A percentile compares a stretch with the other conserved stretches of the same genome.
These are phyloP conservation scores for Dictyophora rubrovolvata DNA, from an alignment of 768 basidiomycete genomes.

Conservation along the genomic window DNA sequence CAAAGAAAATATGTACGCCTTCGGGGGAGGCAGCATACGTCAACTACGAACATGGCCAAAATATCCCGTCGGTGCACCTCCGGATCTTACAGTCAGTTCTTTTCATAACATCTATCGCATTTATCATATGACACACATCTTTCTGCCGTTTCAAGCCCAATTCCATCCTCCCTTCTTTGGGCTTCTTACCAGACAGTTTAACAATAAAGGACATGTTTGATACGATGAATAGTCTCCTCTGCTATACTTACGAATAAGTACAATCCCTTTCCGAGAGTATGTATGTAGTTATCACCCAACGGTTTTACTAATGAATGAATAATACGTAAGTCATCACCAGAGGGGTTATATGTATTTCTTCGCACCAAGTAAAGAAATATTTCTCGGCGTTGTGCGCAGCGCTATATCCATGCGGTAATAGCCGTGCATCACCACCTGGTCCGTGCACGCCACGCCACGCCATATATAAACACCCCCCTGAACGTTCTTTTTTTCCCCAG, in stretches of 20 bases:
- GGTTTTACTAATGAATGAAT: no score
- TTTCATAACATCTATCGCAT: background rate
- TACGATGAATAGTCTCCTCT: slow-evolving; percentile 23
- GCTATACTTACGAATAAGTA: slow-evolving; percentile 26
- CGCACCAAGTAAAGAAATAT: no score
- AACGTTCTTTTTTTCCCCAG: slow-evolving; percentile 30
- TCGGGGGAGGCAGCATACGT: slow-evolving; percentile 23
- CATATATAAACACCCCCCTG: slow-evolving; percentile 22
- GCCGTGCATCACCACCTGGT: background rate
- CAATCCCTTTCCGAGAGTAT: background rate
- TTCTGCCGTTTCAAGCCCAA: slow-evolving; percentile 15
- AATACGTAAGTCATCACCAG: no score
- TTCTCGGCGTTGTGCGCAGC: no score
- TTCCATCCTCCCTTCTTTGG: slow-evolving; percentile 20
- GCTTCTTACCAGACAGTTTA: slow-evolving; percentile 16
- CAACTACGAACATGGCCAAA: slow-evolving; percentile 13
- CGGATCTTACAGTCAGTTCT: slow-evolving; percentile 15
- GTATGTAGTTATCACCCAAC: no score
- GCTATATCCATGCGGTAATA: no score
- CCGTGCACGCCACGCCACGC: slow-evolving; percentile 18
- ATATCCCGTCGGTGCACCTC: slow-evolving; percentile 20
- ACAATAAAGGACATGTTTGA: slow-evolving; percentile 21
- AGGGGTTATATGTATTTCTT: no score
- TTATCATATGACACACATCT: background rate
- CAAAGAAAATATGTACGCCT: slow-evolving; percentile 18